Conservation (phyloP, 2,329 filamentous ascomycete species). For the Chalaropsis thielavioides region DNA sequence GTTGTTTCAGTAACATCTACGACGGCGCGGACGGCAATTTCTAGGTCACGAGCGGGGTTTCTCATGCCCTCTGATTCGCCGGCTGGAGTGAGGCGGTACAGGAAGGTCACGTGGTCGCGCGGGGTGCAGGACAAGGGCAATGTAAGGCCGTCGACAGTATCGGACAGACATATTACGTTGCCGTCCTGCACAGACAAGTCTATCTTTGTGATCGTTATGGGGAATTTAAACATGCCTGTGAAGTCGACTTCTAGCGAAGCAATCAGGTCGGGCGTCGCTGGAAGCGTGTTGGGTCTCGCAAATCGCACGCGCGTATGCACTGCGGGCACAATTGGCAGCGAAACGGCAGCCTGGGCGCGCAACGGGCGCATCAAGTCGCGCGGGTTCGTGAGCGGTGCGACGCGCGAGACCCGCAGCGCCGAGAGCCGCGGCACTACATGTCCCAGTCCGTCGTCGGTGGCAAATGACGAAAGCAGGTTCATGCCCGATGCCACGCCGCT, state of each 20-base stretch:
- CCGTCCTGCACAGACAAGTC: conserved; percentile 43
- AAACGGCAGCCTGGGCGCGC: conserved; percentile 46
- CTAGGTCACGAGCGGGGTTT: conserved; percentile 37
- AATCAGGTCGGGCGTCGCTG: conserved; percentile 46
- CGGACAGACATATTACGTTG: conserved; percentile 26
- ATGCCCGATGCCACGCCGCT: conserved; percentile 54
- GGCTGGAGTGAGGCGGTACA: conserved; percentile 50
- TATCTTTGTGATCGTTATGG: conserved; percentile 47
- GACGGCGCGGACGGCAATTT: conserved; percentile 47
- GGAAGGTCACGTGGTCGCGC: conserved; percentile 60
- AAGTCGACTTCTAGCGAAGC: conserved; percentile 62
- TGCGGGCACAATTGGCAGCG: conserved; percentile 51
- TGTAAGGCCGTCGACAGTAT: conserved; percentile 31
- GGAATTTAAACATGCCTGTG: conserved; percentile 53
- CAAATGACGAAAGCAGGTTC: conserved; percentile 65
- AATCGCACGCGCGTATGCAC: conserved; percentile 62
- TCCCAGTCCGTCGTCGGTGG: conserved; percentile 46
- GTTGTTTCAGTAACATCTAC: conserved; percentile 42
- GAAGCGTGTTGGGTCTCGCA: conserved; percentile 45
- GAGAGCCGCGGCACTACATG: conserved; percentile 54
- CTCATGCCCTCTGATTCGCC: conserved; percentile 33
- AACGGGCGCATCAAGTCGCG: conserved; percentile 50
- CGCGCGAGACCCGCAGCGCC: conserved; percentile 58
- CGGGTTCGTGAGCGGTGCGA: conserved; percentile 50
- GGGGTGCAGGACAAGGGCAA: conserved; percentile 49